Base-by-base conservation (phyloP, 1,284 basidiomycete species). In the Thecaphora thlaspeos region DNA sequence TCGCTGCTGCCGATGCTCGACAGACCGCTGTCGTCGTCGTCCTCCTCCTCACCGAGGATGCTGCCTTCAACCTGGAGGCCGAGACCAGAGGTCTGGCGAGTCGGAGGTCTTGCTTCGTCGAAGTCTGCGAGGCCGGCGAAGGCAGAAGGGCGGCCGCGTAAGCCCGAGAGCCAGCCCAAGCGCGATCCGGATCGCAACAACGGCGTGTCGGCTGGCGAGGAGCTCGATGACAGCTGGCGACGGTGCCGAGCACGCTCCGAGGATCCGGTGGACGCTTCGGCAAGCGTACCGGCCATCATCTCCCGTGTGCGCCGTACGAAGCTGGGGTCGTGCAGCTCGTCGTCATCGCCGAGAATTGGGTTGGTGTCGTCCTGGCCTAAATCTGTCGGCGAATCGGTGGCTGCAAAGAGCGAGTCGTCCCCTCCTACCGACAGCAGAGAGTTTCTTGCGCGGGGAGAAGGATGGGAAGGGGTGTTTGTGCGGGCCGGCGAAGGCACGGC, bases 301-400 rank as follows among this genome's bases (percentile, higher is more conserved):
- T 62, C 60, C 51, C 48, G 57, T 11, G 57, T 57, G 49, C 58
- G 60, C n/a, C 55, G 55, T 12, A 62, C 55, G 39, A 54, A 62
- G 36, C 57, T 43, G 41, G 60, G 60, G 30, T 62, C 60, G 51
- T 62, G 60, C 18, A 62, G 51, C 43, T 62, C 60, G 46, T 57
- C 57, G 48, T 62, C 55, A 12, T 46, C 60, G 4, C 43, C 51
- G 8, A 62, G 48, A 7, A 62, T 43, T 0, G 60, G 54, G 12
- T 55, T 57, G 51, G 53, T 56, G 48, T 34, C 44, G 26, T 5
- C 26, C 26, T 28, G 26, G 26, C 11, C 26, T 28, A 28, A 11
- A n/a, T n/a, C n/a, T n/a, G n/a, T n/a, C n/a, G n/a, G n/a, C n/a
- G n/a, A n/a, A n/a, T n/a, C n/a, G n/a, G n/a, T n/a, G n/a, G n/a